These are phyloP conservation scores for Fonsecaea pugnacius DNA, from an alignment of 2,329 filamentous ascomycete genomes.

Conservation along the genomic window DNA sequence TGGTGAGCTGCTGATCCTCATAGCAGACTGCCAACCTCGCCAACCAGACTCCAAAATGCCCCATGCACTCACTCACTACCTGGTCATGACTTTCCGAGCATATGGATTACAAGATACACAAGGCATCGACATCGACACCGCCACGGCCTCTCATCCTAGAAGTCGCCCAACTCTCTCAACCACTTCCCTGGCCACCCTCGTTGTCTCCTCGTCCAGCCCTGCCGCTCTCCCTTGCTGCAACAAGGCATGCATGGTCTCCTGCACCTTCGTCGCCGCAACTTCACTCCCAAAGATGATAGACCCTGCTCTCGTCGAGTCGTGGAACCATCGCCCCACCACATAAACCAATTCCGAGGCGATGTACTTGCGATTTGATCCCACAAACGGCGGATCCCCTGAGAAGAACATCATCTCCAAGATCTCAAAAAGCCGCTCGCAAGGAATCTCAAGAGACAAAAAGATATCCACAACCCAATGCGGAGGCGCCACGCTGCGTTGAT, in stretches of 20 bases:
- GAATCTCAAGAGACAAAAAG: conserved; percentile 66
- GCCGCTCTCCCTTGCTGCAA: conserved; percentile 29
- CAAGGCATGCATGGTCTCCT: conserved; percentile 46
- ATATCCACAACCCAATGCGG: conserved; percentile 67
- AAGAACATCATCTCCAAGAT: conserved; percentile 71
- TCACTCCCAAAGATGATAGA: conserved; percentile 64
- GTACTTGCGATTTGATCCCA: conserved; percentile 59
- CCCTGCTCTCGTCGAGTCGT: conserved; percentile 59
- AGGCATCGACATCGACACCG: not conserved
- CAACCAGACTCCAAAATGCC: not conserved
- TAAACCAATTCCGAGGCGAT: conserved; percentile 67
- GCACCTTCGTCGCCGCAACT: conserved; percentile 57
- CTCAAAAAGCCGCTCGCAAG: conserved; percentile 64
- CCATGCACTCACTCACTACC: conserved; percentile 2
- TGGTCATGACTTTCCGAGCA: not conserved
- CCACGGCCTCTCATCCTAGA: conserved; percentile 15
- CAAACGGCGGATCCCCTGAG: conserved; percentile 68
- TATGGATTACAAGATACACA: not conserved
- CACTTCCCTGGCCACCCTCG: conserved; percentile 43
- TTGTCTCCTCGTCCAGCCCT: conserved; percentile 46
- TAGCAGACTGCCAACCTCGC: not conserved
- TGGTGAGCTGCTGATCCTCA: not conserved
- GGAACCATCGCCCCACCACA: conserved; percentile 64
- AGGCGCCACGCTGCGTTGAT: conserved; percentile 53
- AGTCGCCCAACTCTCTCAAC: conserved; percentile 42